Evolutionary conservation across 116 monocot species (phyloP), one percentile per base, ranked within the genome.

Genomic region (Phalaenopsis hybrid): DNA sequence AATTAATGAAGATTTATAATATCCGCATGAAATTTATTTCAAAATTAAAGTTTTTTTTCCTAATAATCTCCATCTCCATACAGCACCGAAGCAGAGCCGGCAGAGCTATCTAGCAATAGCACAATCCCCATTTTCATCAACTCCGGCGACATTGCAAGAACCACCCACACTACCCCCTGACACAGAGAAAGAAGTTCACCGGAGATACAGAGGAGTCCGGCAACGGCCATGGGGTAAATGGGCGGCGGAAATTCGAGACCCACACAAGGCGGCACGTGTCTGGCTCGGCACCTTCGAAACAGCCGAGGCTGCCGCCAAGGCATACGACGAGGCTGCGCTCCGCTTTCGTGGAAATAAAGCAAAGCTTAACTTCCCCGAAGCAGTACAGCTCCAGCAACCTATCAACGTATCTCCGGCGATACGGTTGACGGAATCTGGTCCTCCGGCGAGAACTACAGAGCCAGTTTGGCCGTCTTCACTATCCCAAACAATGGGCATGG

Each of bases 221-320:
- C 91, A 90, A 77, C 88, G 94, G 31, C 91, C 91, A 7, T 94
- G 91, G 94, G 94, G 94, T 0, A 94, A 91, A 77, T 94, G 94
- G 94, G 94, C 94, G 4, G 94, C 94, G 7, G 94, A 94, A 83
- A 94, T 94, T 78, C 75, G 94, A 10, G 91, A 94, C 83, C 94
- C 94, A 0, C 88, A 88, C 82, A 91, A 88, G 79, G 91, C 90
- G 5, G 88, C 90, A 0, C 90, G 94, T 11, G 86, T 91, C 28
- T 94, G 94, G 94, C 94, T 94, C 78, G 94, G 94, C 84, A 94
- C 94, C 23, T 94, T 89, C 84, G 88, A 91, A 12, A 94, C 91
- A 1, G 94, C 94, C 4, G 90, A 90, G 80, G 94, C 78, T 21
- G 94, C 94, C 25, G 94, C 91, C 69, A 79, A 81, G 0, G 94